These are phyloP conservation scores for Globisporangium heterothallicum DNA, from an alignment of 352 stramenopile genomes.

Conservation along the genomic window DNA sequence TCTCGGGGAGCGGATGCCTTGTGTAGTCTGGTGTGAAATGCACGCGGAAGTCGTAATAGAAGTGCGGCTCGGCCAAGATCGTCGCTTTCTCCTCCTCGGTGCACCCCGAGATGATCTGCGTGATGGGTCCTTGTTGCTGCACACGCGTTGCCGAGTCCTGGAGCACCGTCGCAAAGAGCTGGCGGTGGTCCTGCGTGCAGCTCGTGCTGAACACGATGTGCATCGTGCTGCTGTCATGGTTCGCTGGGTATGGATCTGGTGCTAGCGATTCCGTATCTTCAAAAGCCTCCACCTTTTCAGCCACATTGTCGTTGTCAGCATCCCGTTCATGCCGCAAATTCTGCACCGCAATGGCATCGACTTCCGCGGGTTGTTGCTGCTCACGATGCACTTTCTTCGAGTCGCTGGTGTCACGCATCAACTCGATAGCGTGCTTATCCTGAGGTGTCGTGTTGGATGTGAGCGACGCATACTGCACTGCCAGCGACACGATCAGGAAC, in stretches of 20 bases:
- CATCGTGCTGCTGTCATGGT: slow-evolving; percentile 2
- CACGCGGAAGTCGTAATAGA: slow-evolving; percentile 44
- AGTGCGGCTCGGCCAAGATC: slow-evolving; percentile 24
- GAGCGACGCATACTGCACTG: no score
- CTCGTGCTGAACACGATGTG: slow-evolving; percentile 17
- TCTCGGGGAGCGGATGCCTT: slow-evolving; percentile 23
- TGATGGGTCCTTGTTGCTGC: slow-evolving; percentile 11
- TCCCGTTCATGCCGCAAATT: no score
- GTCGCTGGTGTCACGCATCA: no score
- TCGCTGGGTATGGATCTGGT: background rate
- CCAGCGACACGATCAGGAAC: no score
- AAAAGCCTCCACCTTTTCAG: no score
- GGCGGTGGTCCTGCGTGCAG: slow-evolving; percentile 9
- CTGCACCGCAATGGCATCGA: no score
- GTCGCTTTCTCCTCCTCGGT: slow-evolving; percentile 19
- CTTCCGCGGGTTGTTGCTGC: no score
- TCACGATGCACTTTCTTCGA: no score
- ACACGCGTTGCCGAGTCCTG: slow-evolving; percentile 8
- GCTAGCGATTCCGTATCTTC: no score
- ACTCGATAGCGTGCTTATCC: no score
- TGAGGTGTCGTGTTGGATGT: no score
- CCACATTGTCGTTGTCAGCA: no score
- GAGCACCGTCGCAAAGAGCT: slow-evolving; percentile 5
- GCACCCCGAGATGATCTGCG: slow-evolving; percentile 26
- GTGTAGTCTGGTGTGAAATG: slow-evolving; percentile 41